These are phyloP conservation scores for Periconia sp. DNA, from an alignment of 2,329 filamentous ascomycete genomes.

Conservation along the genomic window DNA sequence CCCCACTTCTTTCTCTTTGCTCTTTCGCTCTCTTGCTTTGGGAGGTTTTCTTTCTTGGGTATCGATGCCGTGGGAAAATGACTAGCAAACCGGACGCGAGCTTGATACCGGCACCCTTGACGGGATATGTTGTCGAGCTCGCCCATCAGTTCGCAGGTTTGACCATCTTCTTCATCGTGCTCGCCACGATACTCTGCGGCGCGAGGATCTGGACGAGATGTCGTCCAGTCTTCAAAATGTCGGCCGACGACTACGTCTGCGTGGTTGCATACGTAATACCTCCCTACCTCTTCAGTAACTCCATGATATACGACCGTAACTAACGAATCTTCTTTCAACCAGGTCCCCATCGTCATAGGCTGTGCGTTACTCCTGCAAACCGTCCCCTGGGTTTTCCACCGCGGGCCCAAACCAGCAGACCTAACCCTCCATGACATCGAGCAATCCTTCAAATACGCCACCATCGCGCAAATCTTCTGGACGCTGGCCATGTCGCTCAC, in stretches of 20 bases:
- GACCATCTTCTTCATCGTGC: not conserved
- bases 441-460: conserved; percentile 8
- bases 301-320: not conserved
- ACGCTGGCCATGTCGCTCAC: conserved; percentile 17
- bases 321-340: not conserved
- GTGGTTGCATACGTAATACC: not conserved
- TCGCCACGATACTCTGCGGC: not conserved
- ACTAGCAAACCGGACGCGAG: not conserved
- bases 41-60: not conserved
- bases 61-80: not conserved
- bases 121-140: not conserved
- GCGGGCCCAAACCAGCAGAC: not conserved
- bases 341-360: conserved; percentile 17
- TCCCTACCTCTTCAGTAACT: not conserved
- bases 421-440: conserved; percentile 15
- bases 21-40: not conserved
- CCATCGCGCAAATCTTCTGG: conserved; percentile 23
- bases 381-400: conserved; percentile 13
- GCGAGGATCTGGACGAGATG: not conserved
- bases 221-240: not conserved
- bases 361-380: conserved; percentile 15
- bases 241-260: not conserved
- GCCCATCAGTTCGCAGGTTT: not conserved
- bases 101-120: not conserved
- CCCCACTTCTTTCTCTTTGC: not conserved